A percentile compares a stretch with the other conserved stretches of the same genome.
These are phyloP conservation scores for Kodamaea kaohsiungensis DNA, from an alignment of 805 yeast species.

Conservation along the genomic window DNA sequence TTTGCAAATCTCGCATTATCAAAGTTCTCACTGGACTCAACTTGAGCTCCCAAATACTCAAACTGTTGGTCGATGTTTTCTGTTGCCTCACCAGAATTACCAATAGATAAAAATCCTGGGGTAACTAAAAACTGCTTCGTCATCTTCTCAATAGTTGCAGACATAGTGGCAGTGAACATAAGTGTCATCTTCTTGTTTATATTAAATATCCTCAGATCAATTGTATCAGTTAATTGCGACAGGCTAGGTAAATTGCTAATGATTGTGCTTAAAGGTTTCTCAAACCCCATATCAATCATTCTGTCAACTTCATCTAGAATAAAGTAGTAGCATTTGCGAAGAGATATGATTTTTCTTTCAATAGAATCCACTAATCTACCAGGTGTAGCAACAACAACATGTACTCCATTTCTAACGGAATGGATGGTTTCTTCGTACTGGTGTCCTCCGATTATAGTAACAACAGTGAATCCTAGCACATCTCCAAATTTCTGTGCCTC, in stretches of 20 bases:
- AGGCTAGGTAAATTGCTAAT: slow-evolving; percentile 53
- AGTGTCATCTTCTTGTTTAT: slow-evolving; percentile 56
- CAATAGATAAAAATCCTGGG: slow-evolving; percentile 69
- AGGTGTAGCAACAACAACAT: slow-evolving; percentile 89
- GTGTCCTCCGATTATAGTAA: slow-evolving; percentile 88
- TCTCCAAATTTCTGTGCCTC: slow-evolving; percentile 59
- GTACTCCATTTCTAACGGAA: slow-evolving; percentile 63
- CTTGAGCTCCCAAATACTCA: slow-evolving; percentile 26
- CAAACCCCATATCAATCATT: slow-evolving; percentile 95
- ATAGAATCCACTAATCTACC: slow-evolving; percentile 85
- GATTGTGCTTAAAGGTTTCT: slow-evolving; percentile 68
- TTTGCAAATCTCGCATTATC: slow-evolving; percentile 42
- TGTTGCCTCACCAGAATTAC: slow-evolving; percentile 63
- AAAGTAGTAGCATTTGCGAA: slow-evolving; percentile 63
- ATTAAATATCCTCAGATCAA: slow-evolving; percentile 41
- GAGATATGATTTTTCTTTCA: slow-evolving; percentile 61
- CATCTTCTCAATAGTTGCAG: slow-evolving; percentile 66
- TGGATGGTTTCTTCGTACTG: slow-evolving; percentile 70
- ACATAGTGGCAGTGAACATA: slow-evolving; percentile 96
- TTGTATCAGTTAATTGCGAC: slow-evolving; percentile 19
- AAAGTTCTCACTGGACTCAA: slow-evolving; percentile 32
- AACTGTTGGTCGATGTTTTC: slow-evolving; percentile 73
- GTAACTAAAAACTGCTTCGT: slow-evolving; percentile 59
- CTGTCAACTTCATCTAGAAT: slow-evolving; percentile 94
- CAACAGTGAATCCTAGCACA: slow-evolving; percentile 45